Evolutionary conservation across 495 filamentous ascomycete genomes (phyloP).

Genomic region (Evernia prunastri): DNA sequence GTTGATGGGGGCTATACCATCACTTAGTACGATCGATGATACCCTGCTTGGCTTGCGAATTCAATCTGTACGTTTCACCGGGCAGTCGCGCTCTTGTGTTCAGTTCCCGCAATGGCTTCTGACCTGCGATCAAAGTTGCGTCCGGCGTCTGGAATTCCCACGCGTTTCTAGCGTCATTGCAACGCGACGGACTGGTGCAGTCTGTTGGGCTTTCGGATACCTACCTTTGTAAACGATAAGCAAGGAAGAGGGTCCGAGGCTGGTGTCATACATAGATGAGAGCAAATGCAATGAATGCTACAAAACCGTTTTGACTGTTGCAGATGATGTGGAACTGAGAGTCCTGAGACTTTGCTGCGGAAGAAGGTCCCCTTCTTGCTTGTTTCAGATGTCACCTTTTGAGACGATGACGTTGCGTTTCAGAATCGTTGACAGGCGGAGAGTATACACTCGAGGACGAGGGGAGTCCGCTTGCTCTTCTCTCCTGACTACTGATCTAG

Average conservation of each 20-base stretch:
- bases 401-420: too few species aligned
- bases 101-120: background rate
- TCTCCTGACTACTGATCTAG: too few species aligned
- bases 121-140: background rate
- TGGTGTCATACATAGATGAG: background rate
- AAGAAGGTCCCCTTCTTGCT: too few species aligned
- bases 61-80: background rate
- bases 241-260: background rate
- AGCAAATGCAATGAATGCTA: conserved; percentile 2
- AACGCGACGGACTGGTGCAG: background rate
- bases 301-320: too few species aligned
- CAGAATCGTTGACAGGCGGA: too few species aligned
- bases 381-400: too few species aligned
- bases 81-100: background rate
- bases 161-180: background rate
- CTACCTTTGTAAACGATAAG: background rate
- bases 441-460: too few species aligned
- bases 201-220: background rate
- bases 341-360: too few species aligned
- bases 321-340: too few species aligned
- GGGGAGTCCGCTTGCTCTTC: too few species aligned
- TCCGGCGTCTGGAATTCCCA: background rate
- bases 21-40: conserved; percentile 43
- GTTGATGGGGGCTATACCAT: conserved; percentile 91
- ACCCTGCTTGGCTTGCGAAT: background rate